Evolutionary conservation across 2,329 filamentous ascomycete species (phyloP), one percentile per base, ranked within the genome.

Genomic region (Fusarium torulosum): DNA sequence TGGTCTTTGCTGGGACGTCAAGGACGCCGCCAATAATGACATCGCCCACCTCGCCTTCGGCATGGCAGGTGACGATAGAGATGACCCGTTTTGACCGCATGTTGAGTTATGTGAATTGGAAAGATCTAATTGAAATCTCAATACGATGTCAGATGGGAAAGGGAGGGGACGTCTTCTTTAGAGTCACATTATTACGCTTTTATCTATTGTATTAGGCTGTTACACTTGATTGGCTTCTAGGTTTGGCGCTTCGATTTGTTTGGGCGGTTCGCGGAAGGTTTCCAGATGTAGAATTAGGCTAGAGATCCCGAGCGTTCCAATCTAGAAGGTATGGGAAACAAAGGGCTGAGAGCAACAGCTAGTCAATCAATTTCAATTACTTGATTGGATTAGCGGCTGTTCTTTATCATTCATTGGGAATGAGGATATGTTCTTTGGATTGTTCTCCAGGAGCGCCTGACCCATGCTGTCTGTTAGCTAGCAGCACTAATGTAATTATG

Each of bases 21-120:
- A 81, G 75, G 4, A 84, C 80, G 19, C 82, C 83, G 17, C 82
- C 81, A 13, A 79, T 77, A 44, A 85, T 78, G 14, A 85, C 83
- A 67, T 85, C 83, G 49, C 83, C 80, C 0, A 84, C 80, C 70
- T 79, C 78, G 50, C 81, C 81, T 62, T 78, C 79, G 14, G 78
- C 76, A 41, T 81, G 80, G 58, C 75, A 75, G 35, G 76, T 74
- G 6, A 81, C 76, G 14, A 80, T 63, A 8, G 70, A 71, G 15
- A 78, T 62, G 5, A 72, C 73, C 42, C 68, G 43, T 45, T 56
- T 53, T 37, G 64, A 66, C 7, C 53, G 44, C 64, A 67, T 67
- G 17, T 0, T 46, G 13, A 3, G 21, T 13, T 43, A 6, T 41
- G 10, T 13, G 42, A 11, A 20, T 7, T 13, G 21, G 4, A 13